Evolutionary conservation across 169 alveolate genomes (phyloP), one percentile per base, ranked within the genome.

Genomic region (Eimeria praecox): DNA sequence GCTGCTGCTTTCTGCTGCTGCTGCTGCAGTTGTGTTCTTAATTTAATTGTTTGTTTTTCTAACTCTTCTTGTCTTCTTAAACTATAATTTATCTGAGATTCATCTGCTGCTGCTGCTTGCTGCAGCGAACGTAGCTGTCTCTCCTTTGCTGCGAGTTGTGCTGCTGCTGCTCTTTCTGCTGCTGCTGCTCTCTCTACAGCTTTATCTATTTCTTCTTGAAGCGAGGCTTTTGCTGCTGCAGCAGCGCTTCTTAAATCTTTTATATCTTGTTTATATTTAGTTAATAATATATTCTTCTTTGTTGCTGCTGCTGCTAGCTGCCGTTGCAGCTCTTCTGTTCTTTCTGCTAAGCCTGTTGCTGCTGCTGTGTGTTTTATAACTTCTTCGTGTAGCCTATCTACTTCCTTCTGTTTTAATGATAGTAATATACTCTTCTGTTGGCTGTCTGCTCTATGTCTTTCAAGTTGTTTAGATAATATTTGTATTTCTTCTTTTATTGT

Each of bases 231-330:
- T 42, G 95, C 95, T 16, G 73, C 90, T 27, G 54, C 87, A 8
- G 95, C 90, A n/a, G 80, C 14, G 30, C 38, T 82, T 44, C 52
- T 82, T 46, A 90, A 46, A 30, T 90, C 95, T 24, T 71, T 62
- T 30, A 90, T 73, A 27, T 90, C 95, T 35, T 73, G 54, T 77
- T 75, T 73, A 49, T 73, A 89, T 33, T 46, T 71, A 27, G 66
- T 52, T 42, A 90, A 12, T 42, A 90, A 59, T 18, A 90, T 82
- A 40, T 90, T 90, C 64, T 75, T 71, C 42, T 73, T 64, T 27
- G 95, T n/a, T 66, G 64, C 62, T 10, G 90, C 95, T 14, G 62
- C 95, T 44, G 95, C 95, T 6, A 90, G 82, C 90, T 90, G 83
- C 82, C n/a, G n/a, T n/a, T 90, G 95, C 77, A 90, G 66, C 44